phyloP scores from a whole-genome alignment of 2,329 filamentous ascomycete genomes.

The Cercospora sp. region DNA sequence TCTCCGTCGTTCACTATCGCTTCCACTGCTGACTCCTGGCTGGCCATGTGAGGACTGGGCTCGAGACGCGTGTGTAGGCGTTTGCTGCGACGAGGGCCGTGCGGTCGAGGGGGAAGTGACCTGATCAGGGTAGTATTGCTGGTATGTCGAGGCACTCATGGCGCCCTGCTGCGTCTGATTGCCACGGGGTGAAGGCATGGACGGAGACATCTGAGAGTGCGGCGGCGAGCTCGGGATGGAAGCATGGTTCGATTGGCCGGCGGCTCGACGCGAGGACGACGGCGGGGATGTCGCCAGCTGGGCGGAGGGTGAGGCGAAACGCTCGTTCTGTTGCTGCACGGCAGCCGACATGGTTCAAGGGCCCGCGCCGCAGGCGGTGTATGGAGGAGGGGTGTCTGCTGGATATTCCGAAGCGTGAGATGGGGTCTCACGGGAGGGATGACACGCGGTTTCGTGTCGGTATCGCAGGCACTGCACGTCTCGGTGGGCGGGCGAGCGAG shows the following conservation, averaged over 20 bases:
- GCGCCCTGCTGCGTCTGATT: constrained; percentile 46
- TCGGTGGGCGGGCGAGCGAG: not conserved
- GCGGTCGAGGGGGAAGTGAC: constrained; percentile 28
- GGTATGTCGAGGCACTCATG: constrained; percentile 76
- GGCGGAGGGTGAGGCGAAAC: constrained; percentile 21
- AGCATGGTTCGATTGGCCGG: constrained; percentile 39
- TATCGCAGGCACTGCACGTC: not conserved
- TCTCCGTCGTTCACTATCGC: constrained; percentile 43
- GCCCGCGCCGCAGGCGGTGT: constrained; percentile 11
- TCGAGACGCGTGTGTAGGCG: constrained; percentile 26
- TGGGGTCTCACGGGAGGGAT: not conserved
- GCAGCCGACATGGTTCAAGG: constrained; percentile 28
- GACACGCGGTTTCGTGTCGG: not conserved
- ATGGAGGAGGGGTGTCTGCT: not conserved
- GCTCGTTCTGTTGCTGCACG: constrained; percentile 23
- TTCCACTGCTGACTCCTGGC: constrained; percentile 45
- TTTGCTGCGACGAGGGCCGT: constrained; percentile 31
- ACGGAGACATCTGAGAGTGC: constrained; percentile 41
- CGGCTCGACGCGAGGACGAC: constrained; percentile 23
- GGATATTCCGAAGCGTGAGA: not conserved
- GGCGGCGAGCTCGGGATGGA: constrained; percentile 44
- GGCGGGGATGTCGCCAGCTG: constrained; percentile 23
- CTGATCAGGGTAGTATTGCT: constrained; percentile 55
- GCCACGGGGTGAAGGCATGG: constrained; percentile 48
- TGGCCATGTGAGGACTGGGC: constrained; percentile 41